phyloP scores from a whole-genome alignment of 106 monocot genomes.

The Phalaenopsis aphrodite region DNA sequence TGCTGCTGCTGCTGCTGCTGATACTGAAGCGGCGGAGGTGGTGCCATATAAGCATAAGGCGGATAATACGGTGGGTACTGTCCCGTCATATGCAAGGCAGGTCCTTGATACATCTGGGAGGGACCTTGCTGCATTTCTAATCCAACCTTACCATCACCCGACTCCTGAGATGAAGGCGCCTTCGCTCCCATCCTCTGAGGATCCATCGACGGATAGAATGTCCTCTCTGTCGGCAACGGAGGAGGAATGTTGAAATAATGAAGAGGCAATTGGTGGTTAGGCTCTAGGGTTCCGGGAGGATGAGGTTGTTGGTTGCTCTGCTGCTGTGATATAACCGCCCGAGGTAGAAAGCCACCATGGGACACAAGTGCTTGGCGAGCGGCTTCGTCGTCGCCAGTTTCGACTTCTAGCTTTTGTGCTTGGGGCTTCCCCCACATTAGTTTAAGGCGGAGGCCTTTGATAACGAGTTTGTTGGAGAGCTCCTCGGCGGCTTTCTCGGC shows the following conservation, averaged over 20 bases:
- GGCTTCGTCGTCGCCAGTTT: slow-evolving; percentile 36
- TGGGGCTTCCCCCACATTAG: slow-evolving; percentile 96
- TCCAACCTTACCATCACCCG: slow-evolving; percentile 20
- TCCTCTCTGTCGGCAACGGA: slow-evolving; percentile 41
- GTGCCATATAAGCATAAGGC: slow-evolving; percentile 65
- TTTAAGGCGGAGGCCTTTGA: slow-evolving; percentile 86
- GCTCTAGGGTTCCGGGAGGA: slow-evolving; percentile 50
- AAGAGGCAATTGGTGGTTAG: slow-evolving; percentile 20
- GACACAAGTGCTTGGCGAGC: slow-evolving; percentile 40
- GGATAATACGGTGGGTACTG: slow-evolving; percentile 65
- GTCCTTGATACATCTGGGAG: slow-evolving; percentile 13
- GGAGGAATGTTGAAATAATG: slow-evolving; percentile 71
- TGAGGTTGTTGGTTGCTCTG: slow-evolving; percentile 39
- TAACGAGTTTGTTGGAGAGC: slow-evolving; percentile 86
- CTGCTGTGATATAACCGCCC: slow-evolving; percentile 80
- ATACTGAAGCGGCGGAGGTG: slow-evolving; percentile 24
- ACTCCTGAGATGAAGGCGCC: slow-evolving; percentile 41
- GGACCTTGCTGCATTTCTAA: slow-evolving; percentile 18
- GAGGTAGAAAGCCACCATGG: slow-evolving; percentile 70
- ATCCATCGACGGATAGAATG: slow-evolving; percentile 90
- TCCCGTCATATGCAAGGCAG: slow-evolving; percentile 31
- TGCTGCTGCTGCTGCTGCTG: not conserved
- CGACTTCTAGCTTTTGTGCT: slow-evolving; percentile 40
- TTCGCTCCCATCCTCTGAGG: slow-evolving; percentile 97
- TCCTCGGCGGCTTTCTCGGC: slow-evolving; percentile 94